Base-by-base conservation (phyloP, 805 yeast species). In the Candida krabiensis region DNA sequence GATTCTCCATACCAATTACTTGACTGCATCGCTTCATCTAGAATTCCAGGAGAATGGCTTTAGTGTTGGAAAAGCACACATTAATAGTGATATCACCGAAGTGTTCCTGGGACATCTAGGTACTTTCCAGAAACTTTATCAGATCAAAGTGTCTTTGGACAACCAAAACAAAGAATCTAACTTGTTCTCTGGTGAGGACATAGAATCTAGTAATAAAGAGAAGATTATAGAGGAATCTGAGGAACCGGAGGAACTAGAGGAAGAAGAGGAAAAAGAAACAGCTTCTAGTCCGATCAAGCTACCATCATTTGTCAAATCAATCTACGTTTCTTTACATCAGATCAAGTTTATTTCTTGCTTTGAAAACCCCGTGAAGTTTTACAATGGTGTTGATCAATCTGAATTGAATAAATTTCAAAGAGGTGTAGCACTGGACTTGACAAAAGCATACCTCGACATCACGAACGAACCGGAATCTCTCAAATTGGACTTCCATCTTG, bases 291-390 rank as follows among this genome's bases (percentile, higher is more conserved):
- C 42, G 12, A 14, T 39, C 7, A n/a, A n/a, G n/a, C 8, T 48
- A 9, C 50, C 54, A 26, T 29, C 24, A 25, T 27, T 43, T 9
- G 29, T 52, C 18, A 46, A 37, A 18, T 19, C 23, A 18, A 22
- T 43, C 4, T 37, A 37, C 6, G 38, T 47, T 12, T 28, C 27
- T 4, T 22, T 58, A 19, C 36, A 44, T 15, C 22, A 32, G 4
- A 13, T 58, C 15, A 50, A 38, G 13, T 33, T 60, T 18, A 38
- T 52, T 6, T 38, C 61, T 2, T 57, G 63, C 30, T 62, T 61
- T 30, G 17, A 28, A n/a, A 57, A 48, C 30, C 66, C 65, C 4
- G 50, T 61, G 6, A 48, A 48, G 24, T 60, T 47, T 37, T 62
- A 51, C 40, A 49, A 49, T 28, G 55, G 55, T 4, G 45, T 43